These are phyloP conservation scores for Hymenoscyphus fraxineus DNA, from an alignment of 2,329 filamentous ascomycete species.

Conservation along the genomic window DNA sequence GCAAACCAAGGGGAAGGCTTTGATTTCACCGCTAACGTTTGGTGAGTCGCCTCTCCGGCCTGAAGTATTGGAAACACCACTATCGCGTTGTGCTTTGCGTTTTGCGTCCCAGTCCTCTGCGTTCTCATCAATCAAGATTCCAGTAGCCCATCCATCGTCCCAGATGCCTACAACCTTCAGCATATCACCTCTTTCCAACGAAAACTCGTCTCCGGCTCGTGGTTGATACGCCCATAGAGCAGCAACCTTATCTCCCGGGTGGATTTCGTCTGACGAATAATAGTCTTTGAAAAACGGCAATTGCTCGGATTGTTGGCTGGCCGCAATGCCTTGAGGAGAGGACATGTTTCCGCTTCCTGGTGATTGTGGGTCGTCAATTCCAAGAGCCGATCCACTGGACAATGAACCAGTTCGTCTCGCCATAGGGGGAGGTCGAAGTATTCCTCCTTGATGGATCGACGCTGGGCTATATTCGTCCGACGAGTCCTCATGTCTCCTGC, in stretches of 20 bases:
- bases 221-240: conserved; percentile 97
- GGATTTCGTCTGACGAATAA: conserved; percentile 95
- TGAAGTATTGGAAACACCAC: conserved; percentile 82
- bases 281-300: conserved; percentile 97
- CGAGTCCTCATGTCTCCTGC: conserved; percentile 54
- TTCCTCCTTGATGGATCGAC: conserved; percentile 56
- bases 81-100: conserved; percentile 78
- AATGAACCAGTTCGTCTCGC: conserved; percentile 79
- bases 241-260: conserved; percentile 82
- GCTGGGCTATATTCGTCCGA: conserved; percentile 73
- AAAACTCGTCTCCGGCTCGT: conserved; percentile 87
- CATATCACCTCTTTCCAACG: conserved; percentile 93
- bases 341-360: conserved; percentile 75
- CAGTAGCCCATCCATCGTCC: conserved; percentile 99
- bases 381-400: conserved; percentile 77
- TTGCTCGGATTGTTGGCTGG: conserved; percentile 92
- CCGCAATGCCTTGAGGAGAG: conserved; percentile 74
- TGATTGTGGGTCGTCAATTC: conserved; percentile 65
- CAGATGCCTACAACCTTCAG: conserved; percentile 97
- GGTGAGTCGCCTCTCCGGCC: conserved; percentile 60
- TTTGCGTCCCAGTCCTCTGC: conserved; percentile 86
- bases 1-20: conserved; percentile 95
- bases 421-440: conserved; percentile 55
- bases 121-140: conserved; percentile 73
- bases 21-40: conserved; percentile 77